Evolutionary conservation across 352 stramenopile species (phyloP), one percentile per base, ranked within the genome.

Genomic region (Globisporangium rhizosaccharum): DNA sequence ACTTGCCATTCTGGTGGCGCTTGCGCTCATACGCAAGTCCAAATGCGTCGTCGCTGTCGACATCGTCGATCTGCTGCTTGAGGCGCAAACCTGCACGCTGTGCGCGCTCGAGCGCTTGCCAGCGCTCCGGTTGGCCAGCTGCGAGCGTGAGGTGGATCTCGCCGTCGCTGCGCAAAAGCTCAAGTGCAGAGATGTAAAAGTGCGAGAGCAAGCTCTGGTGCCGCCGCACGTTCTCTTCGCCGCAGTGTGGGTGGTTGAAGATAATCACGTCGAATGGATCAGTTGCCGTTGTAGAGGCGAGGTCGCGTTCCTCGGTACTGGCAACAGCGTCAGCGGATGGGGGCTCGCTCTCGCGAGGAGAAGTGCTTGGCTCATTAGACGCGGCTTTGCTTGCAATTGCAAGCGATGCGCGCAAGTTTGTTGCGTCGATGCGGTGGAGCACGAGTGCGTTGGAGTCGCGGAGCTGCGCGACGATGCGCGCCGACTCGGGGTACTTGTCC

Each of bases 171-270:
- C 26, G 44, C 28, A 90, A 56, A 10, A 92, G 61, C 10, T 75
- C 62, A 26, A 77, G 47, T 8, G 78, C 79, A 8, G 88, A 88
- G 53, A 83, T 63, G 64, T 93, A 97, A 47, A 98, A 95, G 65
- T 98, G 93, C 46, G 79, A 90, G 18, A 98, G 65, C 61, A 98
- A 88, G 56, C 82, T 83, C 53, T 79, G 80, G 75, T 98, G 93
- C 7, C 86, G 76, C 53, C 59, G 56, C 20, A 94, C 77, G 69
- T 97, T 91, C 74, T 98, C 93, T 42, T 88, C 88, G 8, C 90
- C 93, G 56, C 92, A 87, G 67, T 98, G 93, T 15, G 93, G 93
- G 68, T 98, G 93, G 67, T 98, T 93, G 70, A 98, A 98, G n/a
- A 97, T 77, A 15, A 98, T 79, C 53, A 76, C 61, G 58, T 94